Evolutionary conservation across 257 asterid genomes (phyloP).

Genomic region (Nicotiana noctiflora): DNA sequence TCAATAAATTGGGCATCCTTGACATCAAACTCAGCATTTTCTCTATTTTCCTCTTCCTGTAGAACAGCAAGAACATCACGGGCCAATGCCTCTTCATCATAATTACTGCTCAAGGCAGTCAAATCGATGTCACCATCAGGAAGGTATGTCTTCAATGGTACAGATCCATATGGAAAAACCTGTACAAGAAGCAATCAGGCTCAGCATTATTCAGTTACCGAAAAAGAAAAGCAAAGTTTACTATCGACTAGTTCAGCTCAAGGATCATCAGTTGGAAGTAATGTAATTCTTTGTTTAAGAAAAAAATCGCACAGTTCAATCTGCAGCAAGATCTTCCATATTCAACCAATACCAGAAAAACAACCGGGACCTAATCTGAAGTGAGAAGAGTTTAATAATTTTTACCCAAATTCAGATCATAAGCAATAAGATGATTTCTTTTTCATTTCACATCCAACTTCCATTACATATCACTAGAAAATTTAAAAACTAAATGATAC

Average conservation of each 20-base stretch:
- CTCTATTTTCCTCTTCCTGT: constrained; percentile 46
- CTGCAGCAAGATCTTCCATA: background rate
- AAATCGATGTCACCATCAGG: constrained; percentile 95
- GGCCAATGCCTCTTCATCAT: constrained; percentile 47
- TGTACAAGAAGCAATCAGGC: constrained; percentile 15
- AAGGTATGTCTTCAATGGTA: constrained; percentile 82
- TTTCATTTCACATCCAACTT: background rate
- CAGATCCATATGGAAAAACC: constrained; percentile 86
- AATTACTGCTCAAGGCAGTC: constrained; percentile 45
- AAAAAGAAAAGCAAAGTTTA: background rate
- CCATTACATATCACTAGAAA: background rate
- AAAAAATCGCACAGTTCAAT: background rate
- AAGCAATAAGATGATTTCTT: background rate
- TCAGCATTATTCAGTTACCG: background rate
- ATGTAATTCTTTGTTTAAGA: background rate
- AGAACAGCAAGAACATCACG: constrained; percentile 52
- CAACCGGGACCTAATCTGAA: background rate
- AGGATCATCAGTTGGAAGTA: background rate
- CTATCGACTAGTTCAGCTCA: background rate
- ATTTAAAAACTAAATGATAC: background rate
- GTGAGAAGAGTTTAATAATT: background rate
- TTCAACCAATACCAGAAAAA: background rate
- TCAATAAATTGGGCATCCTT: constrained; percentile 64
- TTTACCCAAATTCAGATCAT: background rate
- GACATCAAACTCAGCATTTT: constrained; percentile 53